Percentiles rank a stretch among this genome's conserved stretches.
phyloP scores from a whole-genome alignment of 768 basidiomycete species.

The Leccinum ochraceum region DNA sequence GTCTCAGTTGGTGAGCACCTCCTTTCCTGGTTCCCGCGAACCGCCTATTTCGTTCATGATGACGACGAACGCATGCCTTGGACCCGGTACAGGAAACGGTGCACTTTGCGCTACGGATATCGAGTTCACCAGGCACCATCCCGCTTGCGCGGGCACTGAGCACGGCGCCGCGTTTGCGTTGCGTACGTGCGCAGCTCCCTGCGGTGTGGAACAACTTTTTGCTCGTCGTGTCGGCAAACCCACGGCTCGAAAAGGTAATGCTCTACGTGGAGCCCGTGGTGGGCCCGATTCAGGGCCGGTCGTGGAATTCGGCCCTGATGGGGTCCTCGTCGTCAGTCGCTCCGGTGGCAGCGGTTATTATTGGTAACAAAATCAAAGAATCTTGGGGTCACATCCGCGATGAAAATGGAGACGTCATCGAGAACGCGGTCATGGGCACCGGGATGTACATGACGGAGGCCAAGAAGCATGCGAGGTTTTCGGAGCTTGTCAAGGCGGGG shows the following conservation, averaged over 20 bases:
- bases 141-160: slow-evolving; percentile 40
- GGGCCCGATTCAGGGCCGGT: slow-evolving; percentile 11
- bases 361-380: neutral
- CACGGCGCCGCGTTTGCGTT: slow-evolving; percentile 45
- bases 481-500: slow-evolving; percentile 55
- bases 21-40: neutral
- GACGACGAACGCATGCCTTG: slow-evolving; percentile 1
- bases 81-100: slow-evolving; percentile 45
- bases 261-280: slow-evolving; percentile 27
- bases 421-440: slow-evolving; percentile 43
- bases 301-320: neutral
- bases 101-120: slow-evolving; percentile 57
- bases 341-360: neutral
- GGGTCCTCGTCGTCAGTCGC: neutral
- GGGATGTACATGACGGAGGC: slow-evolving; percentile 62
- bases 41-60: neutral
- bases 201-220: slow-evolving; percentile 59
- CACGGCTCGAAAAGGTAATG: slow-evolving; percentile 48
- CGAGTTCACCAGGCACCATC: slow-evolving; percentile 35
- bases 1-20: slow-evolving; percentile 47
- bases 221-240: slow-evolving; percentile 50
- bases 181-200: slow-evolving; percentile 54
- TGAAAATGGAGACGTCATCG: slow-evolving; percentile 16
- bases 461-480: slow-evolving; percentile 49
- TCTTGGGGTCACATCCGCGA: slow-evolving; percentile 6